Evolutionary conservation across 148 eudicot species (phyloP), one percentile per base, ranked within the genome.

Genomic region (Heliosperma pusillum): DNA sequence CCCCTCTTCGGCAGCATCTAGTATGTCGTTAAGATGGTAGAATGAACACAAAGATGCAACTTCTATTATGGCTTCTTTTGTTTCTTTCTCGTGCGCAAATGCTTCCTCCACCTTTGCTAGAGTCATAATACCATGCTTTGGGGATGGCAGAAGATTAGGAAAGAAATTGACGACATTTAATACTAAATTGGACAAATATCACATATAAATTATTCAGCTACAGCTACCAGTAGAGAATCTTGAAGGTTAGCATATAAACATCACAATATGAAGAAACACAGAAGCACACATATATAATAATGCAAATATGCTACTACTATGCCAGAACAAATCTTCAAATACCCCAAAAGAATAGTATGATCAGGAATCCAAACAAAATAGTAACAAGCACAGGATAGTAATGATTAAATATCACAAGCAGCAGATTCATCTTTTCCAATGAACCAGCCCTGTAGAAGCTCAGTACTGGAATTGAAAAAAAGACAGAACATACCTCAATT

Each of bases 31-130:
- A 26, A 94, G 89, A 74, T 79, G 64, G 76, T 85, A 64, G 60
- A 87, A 84, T 30, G 92, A 90, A 73, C 85, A 88, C 71, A 85
- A 81, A 17, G 83, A 71, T 21, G 88, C 78, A 27, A 89, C 83
- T 80, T 82, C 82, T 69, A 71, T 80, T 22, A 91, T 73, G 21
- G 83, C 87, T 76, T 83, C 92, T 74, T 86, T 88, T 21, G 89
- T 88, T 70, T 89, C 83, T 74, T 76, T 84, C 85, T 94, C 98
- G 66, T 71, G 84, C 83, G 80, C 88, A 78, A 77, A 89, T 52
- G 97, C 90, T 75, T 89, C 87, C 80, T 94, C 98, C 81, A 94
- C 92, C 81, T 85, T 82, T 47, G 89, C 89, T 22, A 94, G 87
- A 68, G 93, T 83, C 58, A 74, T 29, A 77, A 89, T 68, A 50